Conservation (phyloP, 352 stramenopile genomes). For the Phytophthora pluvialis region DNA sequence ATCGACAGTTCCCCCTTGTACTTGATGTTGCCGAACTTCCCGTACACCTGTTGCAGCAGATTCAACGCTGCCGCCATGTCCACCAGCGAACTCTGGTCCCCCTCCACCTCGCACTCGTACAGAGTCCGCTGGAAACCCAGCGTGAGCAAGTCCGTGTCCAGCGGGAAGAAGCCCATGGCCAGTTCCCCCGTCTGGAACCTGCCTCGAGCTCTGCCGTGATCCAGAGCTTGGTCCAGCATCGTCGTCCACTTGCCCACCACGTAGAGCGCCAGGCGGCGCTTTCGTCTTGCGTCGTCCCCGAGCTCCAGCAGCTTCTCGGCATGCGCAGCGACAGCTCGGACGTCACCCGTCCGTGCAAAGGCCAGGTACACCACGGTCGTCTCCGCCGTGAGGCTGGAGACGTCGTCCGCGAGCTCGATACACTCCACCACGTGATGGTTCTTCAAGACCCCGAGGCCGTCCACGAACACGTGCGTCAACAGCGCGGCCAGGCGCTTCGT, state of each 20-base stretch:
- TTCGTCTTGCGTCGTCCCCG: slow-evolving; percentile 21
- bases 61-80: slow-evolving; percentile 59
- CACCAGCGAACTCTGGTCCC: slow-evolving; percentile 54
- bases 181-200: slow-evolving; percentile 50
- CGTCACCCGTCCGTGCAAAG: slow-evolving; percentile 47
- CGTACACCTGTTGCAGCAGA: slow-evolving; percentile 63
- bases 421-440: slow-evolving; percentile 50
- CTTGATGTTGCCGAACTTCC: slow-evolving; percentile 70
- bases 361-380: slow-evolving; percentile 57
- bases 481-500: slow-evolving; percentile 59
- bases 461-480: slow-evolving; percentile 65
- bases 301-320: slow-evolving; percentile 42
- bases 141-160: slow-evolving; percentile 69
- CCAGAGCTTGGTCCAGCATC: slow-evolving; percentile 55
- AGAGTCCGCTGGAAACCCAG: slow-evolving; percentile 59
- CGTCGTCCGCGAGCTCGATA: slow-evolving; percentile 61
- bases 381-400: slow-evolving; percentile 37
- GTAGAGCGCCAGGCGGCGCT: slow-evolving; percentile 41
- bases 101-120: slow-evolving; percentile 56
- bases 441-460: slow-evolving; percentile 49
- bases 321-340: slow-evolving; percentile 55
- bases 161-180: slow-evolving; percentile 61
- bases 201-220: slow-evolving; percentile 39
- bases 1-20: slow-evolving; percentile 82
- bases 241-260: slow-evolving; percentile 59